These are phyloP conservation scores for Chrysoporthe cubensis DNA, from an alignment of 2,329 filamentous ascomycete species.

Conservation along the genomic window DNA sequence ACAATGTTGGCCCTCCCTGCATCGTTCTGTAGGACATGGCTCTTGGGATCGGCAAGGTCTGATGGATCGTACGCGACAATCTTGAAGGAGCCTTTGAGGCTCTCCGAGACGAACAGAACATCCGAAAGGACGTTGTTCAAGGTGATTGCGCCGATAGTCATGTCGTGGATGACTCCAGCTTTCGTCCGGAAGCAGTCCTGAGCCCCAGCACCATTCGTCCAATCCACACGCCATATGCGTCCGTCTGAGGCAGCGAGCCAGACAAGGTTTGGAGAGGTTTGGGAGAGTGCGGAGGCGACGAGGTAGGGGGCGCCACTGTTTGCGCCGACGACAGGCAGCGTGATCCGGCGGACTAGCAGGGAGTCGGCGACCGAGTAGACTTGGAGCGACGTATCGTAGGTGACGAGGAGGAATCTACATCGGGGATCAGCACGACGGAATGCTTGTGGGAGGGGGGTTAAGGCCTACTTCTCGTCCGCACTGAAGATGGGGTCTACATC, in stretches of 20 bases:
- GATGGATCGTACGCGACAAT: constrained; percentile 52
- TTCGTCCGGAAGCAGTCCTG: constrained; percentile 47
- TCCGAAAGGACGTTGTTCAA: constrained; percentile 45
- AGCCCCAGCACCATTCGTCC: constrained; percentile 53
- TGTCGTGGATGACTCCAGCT: constrained; percentile 50
- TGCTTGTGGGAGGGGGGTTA: not conserved
- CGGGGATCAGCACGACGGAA: constrained; percentile 33
- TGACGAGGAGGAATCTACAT: constrained; percentile 73
- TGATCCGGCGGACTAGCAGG: constrained; percentile 74
- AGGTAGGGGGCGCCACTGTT: constrained; percentile 43
- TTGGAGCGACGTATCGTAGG: constrained; percentile 75
- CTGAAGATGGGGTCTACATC: constrained; percentile 68
- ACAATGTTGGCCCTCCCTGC: constrained; percentile 26
- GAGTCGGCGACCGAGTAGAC: constrained; percentile 84
- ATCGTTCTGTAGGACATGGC: constrained; percentile 24
- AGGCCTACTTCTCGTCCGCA: constrained; percentile 61
- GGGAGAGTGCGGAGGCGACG: constrained; percentile 46
- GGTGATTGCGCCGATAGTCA: constrained; percentile 47
- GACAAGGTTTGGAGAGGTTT: constrained; percentile 49
- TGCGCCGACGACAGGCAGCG: constrained; percentile 48
- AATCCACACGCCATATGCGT: constrained; percentile 60
- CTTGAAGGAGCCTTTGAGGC: constrained; percentile 43
- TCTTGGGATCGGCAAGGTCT: constrained; percentile 26
- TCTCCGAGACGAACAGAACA: constrained; percentile 52
- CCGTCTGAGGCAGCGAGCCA: constrained; percentile 67